Conservation (phyloP, 306 rosid genomes). For the Cucurbita maxima region DNA sequence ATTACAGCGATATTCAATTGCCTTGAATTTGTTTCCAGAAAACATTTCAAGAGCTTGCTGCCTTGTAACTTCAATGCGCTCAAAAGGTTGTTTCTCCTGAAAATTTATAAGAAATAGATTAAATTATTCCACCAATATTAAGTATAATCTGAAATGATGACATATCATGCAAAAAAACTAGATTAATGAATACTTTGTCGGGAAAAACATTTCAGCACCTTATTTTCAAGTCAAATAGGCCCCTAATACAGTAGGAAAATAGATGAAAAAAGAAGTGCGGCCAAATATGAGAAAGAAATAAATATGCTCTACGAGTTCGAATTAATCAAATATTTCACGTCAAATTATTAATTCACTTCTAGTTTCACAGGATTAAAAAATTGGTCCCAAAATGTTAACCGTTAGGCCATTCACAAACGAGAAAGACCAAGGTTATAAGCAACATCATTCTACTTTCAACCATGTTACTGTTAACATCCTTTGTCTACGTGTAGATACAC, state of each 20-base stretch:
- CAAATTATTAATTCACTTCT: background rate
- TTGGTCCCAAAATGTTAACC: background rate
- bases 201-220: background rate
- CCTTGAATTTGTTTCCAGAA: constrained; percentile 80
- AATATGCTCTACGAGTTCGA: background rate
- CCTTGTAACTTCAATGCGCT: constrained; percentile 82
- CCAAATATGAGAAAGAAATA: background rate
- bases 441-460: background rate
- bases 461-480: background rate
- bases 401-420: background rate
- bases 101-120: background rate
- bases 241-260: background rate
- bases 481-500: background rate
- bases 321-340: background rate
- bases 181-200: background rate
- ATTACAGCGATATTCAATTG: constrained; percentile 14
- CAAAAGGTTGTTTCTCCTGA: constrained; percentile 86
- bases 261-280: background rate
- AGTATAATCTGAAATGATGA: background rate
- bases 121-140: background rate
- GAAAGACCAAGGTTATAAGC: background rate
- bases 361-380: background rate
- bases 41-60: constrained; percentile 82
- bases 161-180: background rate
- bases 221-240: background rate